These are phyloP conservation scores for Hortiboletus campestris DNA, from an alignment of 768 basidiomycete species.

Conservation along the genomic window DNA sequence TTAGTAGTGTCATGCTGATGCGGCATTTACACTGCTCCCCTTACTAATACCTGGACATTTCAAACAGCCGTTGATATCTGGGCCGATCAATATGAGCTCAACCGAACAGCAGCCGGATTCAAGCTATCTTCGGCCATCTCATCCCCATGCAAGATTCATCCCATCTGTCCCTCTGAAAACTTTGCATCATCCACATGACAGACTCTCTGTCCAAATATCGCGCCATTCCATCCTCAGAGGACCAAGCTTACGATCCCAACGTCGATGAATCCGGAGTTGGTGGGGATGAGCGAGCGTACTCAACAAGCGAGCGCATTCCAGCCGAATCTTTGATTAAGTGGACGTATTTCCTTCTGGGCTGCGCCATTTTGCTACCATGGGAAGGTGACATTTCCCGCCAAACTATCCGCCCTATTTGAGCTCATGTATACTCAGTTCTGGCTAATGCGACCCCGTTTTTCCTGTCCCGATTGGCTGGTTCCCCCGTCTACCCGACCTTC, in stretches of 20 bases:
- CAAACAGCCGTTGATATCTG: too few relatives aligned
- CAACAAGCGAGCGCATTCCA: not conserved
- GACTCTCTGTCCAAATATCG: not conserved
- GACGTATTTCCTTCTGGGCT: conserved; percentile 3
- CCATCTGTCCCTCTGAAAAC: too few relatives aligned
- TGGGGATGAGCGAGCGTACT: not conserved
- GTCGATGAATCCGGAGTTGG: not conserved
- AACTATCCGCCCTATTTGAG: not conserved
- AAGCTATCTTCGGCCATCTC: too few relatives aligned
- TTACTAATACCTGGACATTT: too few relatives aligned
- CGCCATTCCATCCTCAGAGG: not conserved
- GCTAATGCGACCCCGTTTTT: not conserved
- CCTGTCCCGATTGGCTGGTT: not conserved
- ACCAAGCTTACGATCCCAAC: not conserved
- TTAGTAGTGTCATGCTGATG: too few relatives aligned
- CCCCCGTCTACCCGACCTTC: not conserved
- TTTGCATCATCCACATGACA: not conserved
- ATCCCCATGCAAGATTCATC: too few relatives aligned
- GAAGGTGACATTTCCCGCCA: not conserved
- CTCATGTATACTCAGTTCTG: not conserved
- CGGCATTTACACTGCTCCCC: too few relatives aligned
- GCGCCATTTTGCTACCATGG: not conserved
- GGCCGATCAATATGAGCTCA: too few relatives aligned
- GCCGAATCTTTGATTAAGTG: not conserved
- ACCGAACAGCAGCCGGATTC: too few relatives aligned